Conservation (phyloP, 164 flowering plant species). For the Vitis rupestris region DNA sequence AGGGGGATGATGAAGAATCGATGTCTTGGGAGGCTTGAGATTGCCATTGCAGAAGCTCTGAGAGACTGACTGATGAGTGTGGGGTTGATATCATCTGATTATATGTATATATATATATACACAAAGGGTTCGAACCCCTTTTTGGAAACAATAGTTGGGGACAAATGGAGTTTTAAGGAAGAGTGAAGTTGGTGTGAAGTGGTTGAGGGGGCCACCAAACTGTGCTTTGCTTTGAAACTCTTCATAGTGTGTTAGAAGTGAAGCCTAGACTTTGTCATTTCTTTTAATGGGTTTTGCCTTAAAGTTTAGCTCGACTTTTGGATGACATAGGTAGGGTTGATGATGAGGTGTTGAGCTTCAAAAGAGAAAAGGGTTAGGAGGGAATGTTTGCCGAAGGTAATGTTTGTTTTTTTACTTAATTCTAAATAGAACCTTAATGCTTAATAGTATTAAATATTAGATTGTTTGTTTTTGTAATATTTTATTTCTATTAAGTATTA, state of each 20-base stretch:
- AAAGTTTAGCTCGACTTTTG: background rate
- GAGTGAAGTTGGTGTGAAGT: background rate
- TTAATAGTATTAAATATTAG: no score
- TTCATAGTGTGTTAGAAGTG: background rate
- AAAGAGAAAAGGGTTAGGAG: no score
- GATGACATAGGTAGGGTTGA: background rate
- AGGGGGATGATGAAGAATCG: slow-evolving; percentile 7
- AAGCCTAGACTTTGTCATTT: background rate
- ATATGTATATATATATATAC: background rate
- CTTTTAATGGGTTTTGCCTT: background rate
- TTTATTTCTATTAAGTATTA: no score
- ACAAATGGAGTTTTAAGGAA: background rate
- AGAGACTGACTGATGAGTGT: background rate
- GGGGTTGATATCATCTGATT: slow-evolving; percentile 1
- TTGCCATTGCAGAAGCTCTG: slow-evolving; percentile 9
- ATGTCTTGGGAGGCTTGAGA: background rate
- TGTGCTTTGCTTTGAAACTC: background rate
- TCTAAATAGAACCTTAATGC: no score
- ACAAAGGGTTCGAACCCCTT: background rate
- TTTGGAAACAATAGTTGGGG: background rate
- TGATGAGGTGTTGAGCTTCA: no score
- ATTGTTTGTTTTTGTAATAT: no score
- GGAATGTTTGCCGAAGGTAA: no score
- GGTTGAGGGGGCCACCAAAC: slow-evolving; percentile 10
- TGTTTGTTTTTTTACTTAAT: no score